Conservation (phyloP, 768 basidiomycete species). For the Kwoniella botswanensis region DNA sequence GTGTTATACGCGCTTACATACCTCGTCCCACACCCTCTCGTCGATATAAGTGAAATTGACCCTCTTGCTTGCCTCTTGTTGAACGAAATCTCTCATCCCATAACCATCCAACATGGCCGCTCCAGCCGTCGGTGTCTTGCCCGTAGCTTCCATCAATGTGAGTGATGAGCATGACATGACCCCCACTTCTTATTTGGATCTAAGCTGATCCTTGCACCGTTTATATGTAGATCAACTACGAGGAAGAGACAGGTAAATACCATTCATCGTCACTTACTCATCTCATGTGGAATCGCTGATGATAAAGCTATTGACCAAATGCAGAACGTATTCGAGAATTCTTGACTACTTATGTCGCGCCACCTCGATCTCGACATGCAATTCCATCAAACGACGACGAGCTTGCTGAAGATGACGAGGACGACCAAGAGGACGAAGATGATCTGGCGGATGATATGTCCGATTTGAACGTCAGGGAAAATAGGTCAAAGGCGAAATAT, state of each 20-base stretch:
- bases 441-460: slow-evolving; percentile 68
- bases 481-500: slow-evolving; percentile 52
- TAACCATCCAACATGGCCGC: slow-evolving; percentile 23
- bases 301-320: too few species aligned
- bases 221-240: slow-evolving; percentile 39
- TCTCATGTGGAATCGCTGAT: not conserved
- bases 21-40: not conserved
- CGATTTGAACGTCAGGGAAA: slow-evolving; percentile 61
- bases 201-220: too few species aligned
- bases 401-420: slow-evolving; percentile 43
- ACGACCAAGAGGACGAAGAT: slow-evolving; percentile 41
- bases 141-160: slow-evolving; percentile 48
- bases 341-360: slow-evolving; percentile 45
- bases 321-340: slow-evolving; percentile 50
- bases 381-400: slow-evolving; percentile 45
- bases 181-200: too few species aligned
- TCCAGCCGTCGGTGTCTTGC: slow-evolving; percentile 40
- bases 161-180: slow-evolving; percentile 3
- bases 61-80: not conserved
- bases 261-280: not conserved
- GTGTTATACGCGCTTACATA: not conserved
- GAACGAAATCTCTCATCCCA: not conserved
- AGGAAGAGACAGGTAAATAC: slow-evolving; percentile 38
- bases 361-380: slow-evolving; percentile 28
- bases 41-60: too few species aligned